Evolutionary conservation across 805 yeast species (phyloP).

Genomic region (Candida vaughaniae): DNA sequence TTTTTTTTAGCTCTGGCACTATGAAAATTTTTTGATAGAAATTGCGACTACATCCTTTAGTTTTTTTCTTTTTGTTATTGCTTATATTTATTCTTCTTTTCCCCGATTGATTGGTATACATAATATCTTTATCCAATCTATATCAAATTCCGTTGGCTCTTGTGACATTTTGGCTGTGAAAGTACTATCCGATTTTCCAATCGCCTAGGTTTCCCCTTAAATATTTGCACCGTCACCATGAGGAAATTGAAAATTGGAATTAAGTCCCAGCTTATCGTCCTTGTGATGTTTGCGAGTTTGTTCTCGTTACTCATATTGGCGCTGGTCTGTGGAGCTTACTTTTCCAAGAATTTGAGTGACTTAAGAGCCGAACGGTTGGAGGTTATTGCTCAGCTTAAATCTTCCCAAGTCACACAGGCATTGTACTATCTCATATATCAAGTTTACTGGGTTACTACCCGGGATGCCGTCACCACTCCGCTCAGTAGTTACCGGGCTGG

Average conservation of each 20-base stretch:
- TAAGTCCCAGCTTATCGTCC: conserved; percentile 68
- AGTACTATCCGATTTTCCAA: no score
- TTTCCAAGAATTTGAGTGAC: conserved; percentile 57
- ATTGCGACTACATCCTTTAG: no score
- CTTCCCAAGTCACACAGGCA: conserved; percentile 74
- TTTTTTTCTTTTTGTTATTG: no score
- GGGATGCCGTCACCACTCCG: conserved; percentile 60
- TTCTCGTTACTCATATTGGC: conserved; percentile 72
- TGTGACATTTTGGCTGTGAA: no score
- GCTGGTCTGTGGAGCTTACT: conserved; percentile 70
- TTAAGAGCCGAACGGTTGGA: conserved; percentile 69
- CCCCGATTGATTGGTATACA: neutral
- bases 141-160: no score
- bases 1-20: no score
- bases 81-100: neutral
- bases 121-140: no score
- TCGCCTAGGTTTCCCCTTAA: no score
- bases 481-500: conserved; percentile 70
- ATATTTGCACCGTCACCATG: no score
- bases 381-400: conserved; percentile 78
- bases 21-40: no score
- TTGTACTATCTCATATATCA: conserved; percentile 66
- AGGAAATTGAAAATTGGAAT: conserved; percentile 57
- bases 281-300: conserved; percentile 69
- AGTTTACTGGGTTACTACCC: conserved; percentile 59